Base-by-base conservation (phyloP, 2,329 filamentous ascomycete species). In the Bipolaris zeicola region DNA sequence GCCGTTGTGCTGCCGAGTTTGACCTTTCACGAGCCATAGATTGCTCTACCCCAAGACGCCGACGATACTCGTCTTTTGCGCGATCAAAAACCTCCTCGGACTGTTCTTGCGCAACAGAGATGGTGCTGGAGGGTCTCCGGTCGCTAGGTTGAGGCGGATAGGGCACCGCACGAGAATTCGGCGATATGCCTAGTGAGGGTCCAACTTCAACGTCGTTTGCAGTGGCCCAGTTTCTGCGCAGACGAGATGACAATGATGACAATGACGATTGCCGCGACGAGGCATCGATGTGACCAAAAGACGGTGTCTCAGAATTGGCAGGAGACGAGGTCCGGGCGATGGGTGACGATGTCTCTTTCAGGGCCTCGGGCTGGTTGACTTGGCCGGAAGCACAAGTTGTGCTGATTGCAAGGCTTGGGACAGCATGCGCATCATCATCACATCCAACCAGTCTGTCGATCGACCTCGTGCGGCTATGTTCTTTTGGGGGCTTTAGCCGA, bases 401-500 rank as follows among this genome's bases (percentile, higher is more conserved):
- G 70, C 83, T 89, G 24, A 91, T 66, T 3, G 84, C 85, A 2
- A 92, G 81, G 61, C 85, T 86, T 1, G 90, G 81, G 38, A 83
- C 82, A 2, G 83, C 84, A 57, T 89, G 87, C 62, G 88, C 87
- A 68, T 91, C 87, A 8, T 81, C 77, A 50, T 80, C 85, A 20
- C 80, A 79, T 50, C 89, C 87, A 2, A 77, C 84, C 63, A 62
- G 83, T 39, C 86, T 81, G 57, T 92, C 89, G 6, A 86, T 85
- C 0, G 89, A 91, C 31, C 81, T 82, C 5, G 85, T 83, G 34
- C 88, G 81, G 11, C 57, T 65, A 34, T 77, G 72, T 2, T 81
- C 79, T 20, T 77, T 74, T 34, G 83, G 81, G 38, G 85, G 65
- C 65, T 67, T 66, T 2, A 73, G 60, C 16, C 64, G 69, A 38